These are phyloP conservation scores for Phialophora chinensis DNA, from an alignment of 2,329 filamentous ascomycete genomes.

Conservation along the genomic window DNA sequence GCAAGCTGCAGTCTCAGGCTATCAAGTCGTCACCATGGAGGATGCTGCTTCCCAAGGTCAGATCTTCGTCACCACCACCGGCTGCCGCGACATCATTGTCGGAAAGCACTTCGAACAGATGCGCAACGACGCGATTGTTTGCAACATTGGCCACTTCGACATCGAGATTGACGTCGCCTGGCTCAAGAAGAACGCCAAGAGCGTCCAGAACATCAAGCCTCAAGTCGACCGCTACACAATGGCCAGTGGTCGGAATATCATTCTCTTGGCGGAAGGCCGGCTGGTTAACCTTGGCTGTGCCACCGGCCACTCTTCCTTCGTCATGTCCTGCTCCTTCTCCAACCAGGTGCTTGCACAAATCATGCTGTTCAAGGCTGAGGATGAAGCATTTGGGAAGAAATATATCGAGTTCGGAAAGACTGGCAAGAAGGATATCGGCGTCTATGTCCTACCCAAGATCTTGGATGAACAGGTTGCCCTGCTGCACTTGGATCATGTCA, in stretches of 20 bases:
- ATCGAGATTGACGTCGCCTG: constrained; percentile 99
- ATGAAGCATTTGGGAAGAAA: constrained; percentile 87
- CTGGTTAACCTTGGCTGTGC: constrained; percentile 99
- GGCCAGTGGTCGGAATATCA: constrained; percentile 93
- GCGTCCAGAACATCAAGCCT: constrained; percentile 98
- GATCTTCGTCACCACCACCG: constrained; percentile 99
- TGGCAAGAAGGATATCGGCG: constrained; percentile 86
- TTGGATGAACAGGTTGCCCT: constrained; percentile 97
- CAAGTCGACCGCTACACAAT: constrained; percentile 98
- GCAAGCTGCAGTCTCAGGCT: constrained; percentile 96
- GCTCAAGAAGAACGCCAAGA: constrained; percentile 95
- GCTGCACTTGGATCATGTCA: constrained; percentile 91
- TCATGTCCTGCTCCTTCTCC: constrained; percentile 99
- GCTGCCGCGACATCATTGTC: constrained; percentile 96
- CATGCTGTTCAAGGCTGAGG: constrained; percentile 92
- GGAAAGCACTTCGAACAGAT: constrained; percentile 92
- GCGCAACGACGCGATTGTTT: constrained; percentile 97
- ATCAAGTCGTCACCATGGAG: constrained; percentile 97
- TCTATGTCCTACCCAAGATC: constrained; percentile 98
- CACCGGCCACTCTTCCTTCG: constrained; percentile 98
- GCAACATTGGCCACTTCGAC: constrained; percentile 99
- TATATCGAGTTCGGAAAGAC: constrained; percentile 94
- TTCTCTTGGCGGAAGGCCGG: constrained; percentile 97
- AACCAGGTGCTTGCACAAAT: constrained; percentile 99
- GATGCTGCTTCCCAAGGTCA: constrained; percentile 87